Base-by-base conservation (phyloP, 441 rosid genomes). In the Omphalea diandra region DNA sequence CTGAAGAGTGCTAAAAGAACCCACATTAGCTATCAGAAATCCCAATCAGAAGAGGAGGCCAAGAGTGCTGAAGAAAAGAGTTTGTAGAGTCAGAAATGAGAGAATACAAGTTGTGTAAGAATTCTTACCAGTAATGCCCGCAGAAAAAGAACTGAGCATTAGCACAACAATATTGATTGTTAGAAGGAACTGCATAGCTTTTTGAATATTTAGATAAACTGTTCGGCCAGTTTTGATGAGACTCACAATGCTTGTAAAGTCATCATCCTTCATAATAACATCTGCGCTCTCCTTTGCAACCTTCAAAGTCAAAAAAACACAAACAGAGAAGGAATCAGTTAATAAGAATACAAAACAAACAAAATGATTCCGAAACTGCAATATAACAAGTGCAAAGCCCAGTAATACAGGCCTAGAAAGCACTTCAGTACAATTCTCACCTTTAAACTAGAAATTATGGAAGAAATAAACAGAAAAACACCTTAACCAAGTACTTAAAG, bases 201-300 rank as follows among this genome's bases (percentile, higher is more conserved):
- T 53, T 26, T 53, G 57, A 26, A 53, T 53, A 10, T 53, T 53
- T 10, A 53, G 4, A 26, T 53, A 53, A 53, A 53, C 57, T 53
- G 57, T 15, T 24, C 57, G 57, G 15, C 57, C 57, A 10, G 32
- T 24, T 53, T 53, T 53, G 57, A 26, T 26, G 6, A 53, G 15
- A 24, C 12, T 26, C 17, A 53, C 57, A 0, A 53, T 26, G 31
- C 32, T 53, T 9, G 15, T 24, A 8, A 53, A 53, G 31, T 53
- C 31, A 24, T 53, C 57, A 53, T 53, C 57, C 57, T 24, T 10
- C 29, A 53, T 53, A 8, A 53, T 53, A 15, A 53, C 57, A 53
- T 53, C 57, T 9, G 57, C 57, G 3, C 57, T 53, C 57, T 53
- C 57, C 31, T 53, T 53, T 14, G 57, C 57, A 26, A 53, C 57